phyloP scores from a whole-genome alignment of 2,329 filamentous ascomycete species.

The Fusarium cyanostomum region DNA sequence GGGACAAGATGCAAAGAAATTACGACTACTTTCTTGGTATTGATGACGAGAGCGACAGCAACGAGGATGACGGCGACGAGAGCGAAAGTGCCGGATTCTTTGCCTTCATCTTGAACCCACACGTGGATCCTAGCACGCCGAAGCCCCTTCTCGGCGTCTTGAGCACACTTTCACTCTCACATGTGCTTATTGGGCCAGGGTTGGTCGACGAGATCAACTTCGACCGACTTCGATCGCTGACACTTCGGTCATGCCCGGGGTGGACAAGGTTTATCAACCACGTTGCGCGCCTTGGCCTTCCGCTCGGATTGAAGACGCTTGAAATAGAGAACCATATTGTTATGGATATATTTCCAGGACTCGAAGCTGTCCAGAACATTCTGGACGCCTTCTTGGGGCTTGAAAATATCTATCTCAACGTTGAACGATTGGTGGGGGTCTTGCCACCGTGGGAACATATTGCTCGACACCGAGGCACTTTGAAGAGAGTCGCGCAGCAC shows the following conservation, averaged over 20 bases:
- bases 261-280: neutral
- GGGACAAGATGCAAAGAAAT: neutral
- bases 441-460: neutral
- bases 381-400: neutral
- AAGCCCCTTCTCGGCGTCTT: neutral
- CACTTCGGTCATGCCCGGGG: neutral
- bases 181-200: neutral
- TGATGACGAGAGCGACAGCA: neutral
- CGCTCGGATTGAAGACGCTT: neutral
- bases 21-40: neutral
- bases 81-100: neutral
- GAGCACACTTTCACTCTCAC: neutral
- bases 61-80: neutral
- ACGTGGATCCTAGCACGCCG: neutral
- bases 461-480: neutral
- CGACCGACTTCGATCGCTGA: neutral
- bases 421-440: neutral
- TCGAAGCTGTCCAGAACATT: neutral
- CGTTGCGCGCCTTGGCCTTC: neutral
- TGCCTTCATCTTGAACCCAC: neutral
- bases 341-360: neutral
- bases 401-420: neutral
- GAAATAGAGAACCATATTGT: neutral
- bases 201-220: neutral
- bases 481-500: slow-evolving; percentile 4